phyloP scores from a whole-genome alignment of 768 basidiomycete species.

The Chalciporus chontae region DNA sequence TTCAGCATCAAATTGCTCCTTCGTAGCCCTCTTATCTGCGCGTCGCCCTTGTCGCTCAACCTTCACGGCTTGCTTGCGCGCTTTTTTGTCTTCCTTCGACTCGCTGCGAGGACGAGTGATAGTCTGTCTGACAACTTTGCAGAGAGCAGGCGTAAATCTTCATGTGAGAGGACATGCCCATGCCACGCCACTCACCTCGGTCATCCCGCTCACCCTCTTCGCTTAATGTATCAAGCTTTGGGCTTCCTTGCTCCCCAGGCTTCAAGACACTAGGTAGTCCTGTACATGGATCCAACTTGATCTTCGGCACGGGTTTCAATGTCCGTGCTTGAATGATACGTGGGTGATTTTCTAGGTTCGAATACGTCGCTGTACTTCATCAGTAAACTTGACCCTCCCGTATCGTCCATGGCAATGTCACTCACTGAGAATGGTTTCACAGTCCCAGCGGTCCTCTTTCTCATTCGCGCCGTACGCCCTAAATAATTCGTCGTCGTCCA shows the following conservation, averaged over 20 bases:
- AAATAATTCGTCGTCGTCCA: slow-evolving; percentile 42
- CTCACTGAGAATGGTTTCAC: slow-evolving; percentile 91
- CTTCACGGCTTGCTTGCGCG: slow-evolving; percentile 68
- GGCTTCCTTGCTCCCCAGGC: slow-evolving; percentile 16
- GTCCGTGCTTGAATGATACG: slow-evolving; percentile 73
- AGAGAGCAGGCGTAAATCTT: slow-evolving; percentile 1
- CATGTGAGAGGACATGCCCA: not conserved
- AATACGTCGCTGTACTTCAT: slow-evolving; percentile 73
- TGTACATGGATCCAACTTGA: slow-evolving; percentile 69
- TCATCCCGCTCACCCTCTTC: slow-evolving; percentile 28
- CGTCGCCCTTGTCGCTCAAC: slow-evolving; percentile 61
- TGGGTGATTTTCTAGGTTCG: slow-evolving; percentile 98
- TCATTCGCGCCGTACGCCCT: slow-evolving; percentile 38
- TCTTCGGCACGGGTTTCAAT: slow-evolving; percentile 53
- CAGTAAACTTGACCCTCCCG: slow-evolving; percentile 3
- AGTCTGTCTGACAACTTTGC: slow-evolving; percentile 37
- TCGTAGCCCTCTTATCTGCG: slow-evolving; percentile 61
- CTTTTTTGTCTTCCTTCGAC: slow-evolving; percentile 67
- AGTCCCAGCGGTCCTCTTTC: slow-evolving; percentile 87
- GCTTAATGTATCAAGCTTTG: slow-evolving; percentile 14
- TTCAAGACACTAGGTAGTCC: slow-evolving; percentile 60
- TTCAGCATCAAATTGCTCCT: slow-evolving; percentile 62
- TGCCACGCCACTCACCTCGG: slow-evolving; percentile 23
- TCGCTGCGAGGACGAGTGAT: slow-evolving; percentile 73
- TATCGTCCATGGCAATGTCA: slow-evolving; percentile 8